Base-by-base conservation (phyloP, 371 early-diverging fungal species). In the Apophysomyces ossiformis region DNA sequence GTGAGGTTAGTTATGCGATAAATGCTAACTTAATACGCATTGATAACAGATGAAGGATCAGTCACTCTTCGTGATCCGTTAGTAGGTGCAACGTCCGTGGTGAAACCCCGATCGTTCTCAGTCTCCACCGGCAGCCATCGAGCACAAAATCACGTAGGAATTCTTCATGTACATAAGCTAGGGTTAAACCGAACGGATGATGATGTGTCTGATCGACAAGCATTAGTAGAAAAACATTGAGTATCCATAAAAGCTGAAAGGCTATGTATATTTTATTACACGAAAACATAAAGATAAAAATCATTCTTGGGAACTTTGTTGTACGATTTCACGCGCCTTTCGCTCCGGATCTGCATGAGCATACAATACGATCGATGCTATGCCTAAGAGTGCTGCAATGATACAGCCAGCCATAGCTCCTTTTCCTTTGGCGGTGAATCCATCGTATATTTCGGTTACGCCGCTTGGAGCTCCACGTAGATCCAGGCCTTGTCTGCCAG, bases 341-440 rank as follows among this genome's bases (percentile, higher is more conserved):
- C 70, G 65, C 46, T 65, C 66, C 15, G 73, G 77, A 45, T 76
- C 74, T 36, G 64, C 60, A 15, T 67, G 32, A 16, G 90, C 81
- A 57, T 88, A 93, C 92, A 90, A 94, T 39, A 91, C 63, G 38
- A 92, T 90, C 9, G 89, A 78, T 7, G 69, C 79, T 47, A 92
- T 83, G 58, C 94, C 94, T 58, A 91, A 58, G 3, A 94, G 46
- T 46, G 93, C 93, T 26, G 87, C 71, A 21, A 93, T 59, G 50
- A 91, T 81, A 67, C 89, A 88, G 2, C 81, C 89, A 11, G 85
- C 87, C 71, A 93, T 74, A 0, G 92, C 90, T 37, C 85, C 87
- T 66, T 85, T 88, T 5, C 90, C 93, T 74, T 84, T 88, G 21
- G 74, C 59, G 9, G 88, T 87, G 72, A 90, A 88, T 6, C 78